Conservation (phyloP, 2,329 filamentous ascomycete genomes). For the Akanthomyces muscarius region DNA sequence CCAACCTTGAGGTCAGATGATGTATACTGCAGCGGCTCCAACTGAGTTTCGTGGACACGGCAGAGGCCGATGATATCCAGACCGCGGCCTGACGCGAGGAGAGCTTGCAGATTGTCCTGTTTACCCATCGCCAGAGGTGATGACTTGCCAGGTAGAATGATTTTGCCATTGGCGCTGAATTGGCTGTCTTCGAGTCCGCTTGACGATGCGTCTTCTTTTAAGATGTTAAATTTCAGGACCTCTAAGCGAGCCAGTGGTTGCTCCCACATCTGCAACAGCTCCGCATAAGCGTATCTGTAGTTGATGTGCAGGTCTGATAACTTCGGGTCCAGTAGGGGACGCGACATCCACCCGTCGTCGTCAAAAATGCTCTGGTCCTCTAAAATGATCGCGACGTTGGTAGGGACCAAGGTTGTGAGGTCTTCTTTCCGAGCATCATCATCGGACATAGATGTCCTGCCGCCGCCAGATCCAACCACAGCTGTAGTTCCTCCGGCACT, state of each 20-base stretch:
- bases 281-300: slow-evolving; percentile 64
- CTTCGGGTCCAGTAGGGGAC: slow-evolving; percentile 52
- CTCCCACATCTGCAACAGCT: slow-evolving; percentile 64
- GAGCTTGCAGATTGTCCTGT: slow-evolving; percentile 47
- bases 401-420: slow-evolving; percentile 43
- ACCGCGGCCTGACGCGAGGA: slow-evolving; percentile 51
- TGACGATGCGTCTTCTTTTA: slow-evolving; percentile 44
- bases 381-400: slow-evolving; percentile 50
- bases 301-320: slow-evolving; percentile 49
- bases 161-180: slow-evolving; percentile 25
- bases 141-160: slow-evolving; percentile 33
- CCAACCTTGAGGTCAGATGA: slow-evolving; percentile 36
- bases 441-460: slow-evolving; percentile 51
- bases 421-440: slow-evolving; percentile 49
- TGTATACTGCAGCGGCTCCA: slow-evolving; percentile 53
- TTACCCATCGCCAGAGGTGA: slow-evolving; percentile 55
- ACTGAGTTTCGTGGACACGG: slow-evolving; percentile 57
- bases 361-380: slow-evolving; percentile 64
- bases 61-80: slow-evolving; percentile 62
- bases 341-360: slow-evolving; percentile 61
- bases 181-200: slow-evolving; percentile 20
- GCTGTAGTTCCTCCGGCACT: slow-evolving; percentile 48
- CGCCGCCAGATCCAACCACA: slow-evolving; percentile 42
- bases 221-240: slow-evolving; percentile 64
- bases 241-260: slow-evolving; percentile 60